Evolutionary conservation across 768 basidiomycete genomes (phyloP).

Genomic region (Lentinus brumalis): DNA sequence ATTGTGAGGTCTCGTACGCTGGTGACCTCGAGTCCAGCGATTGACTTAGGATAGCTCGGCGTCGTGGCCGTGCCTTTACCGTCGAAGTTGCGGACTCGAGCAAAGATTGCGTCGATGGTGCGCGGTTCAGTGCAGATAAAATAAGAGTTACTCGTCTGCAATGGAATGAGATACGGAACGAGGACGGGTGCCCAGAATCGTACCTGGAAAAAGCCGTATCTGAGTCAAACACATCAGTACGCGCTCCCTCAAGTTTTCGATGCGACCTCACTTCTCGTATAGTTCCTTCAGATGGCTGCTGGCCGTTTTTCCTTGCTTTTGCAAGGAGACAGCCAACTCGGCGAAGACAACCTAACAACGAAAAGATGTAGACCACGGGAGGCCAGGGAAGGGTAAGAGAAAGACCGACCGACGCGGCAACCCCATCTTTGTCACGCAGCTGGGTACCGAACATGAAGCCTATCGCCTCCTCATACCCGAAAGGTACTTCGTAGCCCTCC

Average conservation of each 20-base stretch:
- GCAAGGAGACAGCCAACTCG: conserved; percentile 59
- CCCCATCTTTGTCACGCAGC: conserved; percentile 87
- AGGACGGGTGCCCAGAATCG: not conserved
- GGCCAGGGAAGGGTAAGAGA: not conserved
- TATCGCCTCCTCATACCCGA: conserved; percentile 92
- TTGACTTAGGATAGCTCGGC: conserved; percentile 56
- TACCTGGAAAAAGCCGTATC: conserved; percentile 82
- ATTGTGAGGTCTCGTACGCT: conserved; percentile 75
- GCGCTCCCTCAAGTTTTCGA: not conserved
- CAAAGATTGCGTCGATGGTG: conserved; percentile 72
- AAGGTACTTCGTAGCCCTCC: conserved; percentile 66
- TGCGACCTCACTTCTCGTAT: conserved; percentile 52
- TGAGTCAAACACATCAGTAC: conserved; percentile 29
- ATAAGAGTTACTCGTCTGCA: conserved; percentile 79
- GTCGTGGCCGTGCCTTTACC: conserved; percentile 31
- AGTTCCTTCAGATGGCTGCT: conserved; percentile 60
- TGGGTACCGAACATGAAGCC: conserved; percentile 85
- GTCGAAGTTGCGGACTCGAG: conserved; percentile 59
- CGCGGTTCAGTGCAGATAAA: conserved; percentile 71
- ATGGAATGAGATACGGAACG: not conserved
- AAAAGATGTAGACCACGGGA: not conserved
- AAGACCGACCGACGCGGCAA: conserved; percentile 70
- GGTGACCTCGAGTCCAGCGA: conserved; percentile 62
- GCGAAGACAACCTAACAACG: conserved; percentile 64
- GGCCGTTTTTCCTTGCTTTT: conserved; percentile 53